Conservation (phyloP, 2,329 filamentous ascomycete species). For the Elsinoe arachidis region DNA sequence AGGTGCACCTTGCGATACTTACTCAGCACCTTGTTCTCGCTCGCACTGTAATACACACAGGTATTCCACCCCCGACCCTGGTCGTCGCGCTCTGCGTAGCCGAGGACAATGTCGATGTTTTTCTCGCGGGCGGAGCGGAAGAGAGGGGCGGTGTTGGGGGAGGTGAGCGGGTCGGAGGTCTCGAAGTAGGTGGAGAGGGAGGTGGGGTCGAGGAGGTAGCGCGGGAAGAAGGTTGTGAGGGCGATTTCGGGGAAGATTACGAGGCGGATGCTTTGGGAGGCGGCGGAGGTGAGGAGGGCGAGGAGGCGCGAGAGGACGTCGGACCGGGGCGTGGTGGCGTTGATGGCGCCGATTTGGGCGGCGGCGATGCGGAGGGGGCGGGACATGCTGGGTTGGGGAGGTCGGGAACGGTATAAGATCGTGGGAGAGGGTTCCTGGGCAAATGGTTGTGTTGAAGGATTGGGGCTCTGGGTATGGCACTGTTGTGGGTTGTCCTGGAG, state of each 20-base stretch:
- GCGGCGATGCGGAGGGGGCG: conserved; percentile 43
- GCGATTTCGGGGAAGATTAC: conserved; percentile 49
- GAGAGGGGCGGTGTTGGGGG: conserved; percentile 39
- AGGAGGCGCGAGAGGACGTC: conserved; percentile 43
- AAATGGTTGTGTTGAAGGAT: background rate
- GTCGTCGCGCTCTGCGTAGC: conserved; percentile 43
- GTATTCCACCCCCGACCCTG: conserved; percentile 44
- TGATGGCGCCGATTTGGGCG: conserved; percentile 45
- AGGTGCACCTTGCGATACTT: conserved; percentile 51
- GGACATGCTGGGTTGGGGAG: conserved; percentile 24
- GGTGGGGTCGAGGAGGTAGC: conserved; percentile 36
- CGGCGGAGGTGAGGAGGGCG: conserved; percentile 40
- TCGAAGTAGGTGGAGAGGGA: conserved; percentile 46
- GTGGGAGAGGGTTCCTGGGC: background rate
- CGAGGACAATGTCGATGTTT: conserved; percentile 44
- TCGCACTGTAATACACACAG: conserved; percentile 43
- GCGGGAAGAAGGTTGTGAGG: conserved; percentile 50
- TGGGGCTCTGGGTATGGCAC: background rate
- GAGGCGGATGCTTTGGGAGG: conserved; percentile 37
- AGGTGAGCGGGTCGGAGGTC: conserved; percentile 35
- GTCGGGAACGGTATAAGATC: too few species aligned
- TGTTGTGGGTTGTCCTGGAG: too few species aligned
- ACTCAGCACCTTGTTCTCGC: conserved; percentile 33
- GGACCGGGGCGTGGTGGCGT: conserved; percentile 34
- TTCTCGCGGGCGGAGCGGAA: conserved; percentile 42